Evolutionary conservation across 2,329 filamentous ascomycete species (phyloP).

Genomic region (Escovopsis weberi): DNA sequence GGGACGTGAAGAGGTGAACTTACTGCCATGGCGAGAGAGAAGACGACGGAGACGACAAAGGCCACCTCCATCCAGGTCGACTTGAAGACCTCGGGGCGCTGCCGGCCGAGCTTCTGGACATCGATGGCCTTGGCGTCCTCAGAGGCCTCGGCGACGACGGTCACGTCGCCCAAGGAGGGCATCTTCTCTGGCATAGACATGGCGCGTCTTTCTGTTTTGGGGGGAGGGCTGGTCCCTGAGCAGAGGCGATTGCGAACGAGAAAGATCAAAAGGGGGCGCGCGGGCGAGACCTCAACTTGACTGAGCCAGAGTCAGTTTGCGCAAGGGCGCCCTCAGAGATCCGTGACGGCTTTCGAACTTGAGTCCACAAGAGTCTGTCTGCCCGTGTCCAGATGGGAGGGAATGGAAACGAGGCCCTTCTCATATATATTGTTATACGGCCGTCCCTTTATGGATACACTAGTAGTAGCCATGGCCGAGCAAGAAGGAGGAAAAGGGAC

Average conservation of each 20-base stretch:
- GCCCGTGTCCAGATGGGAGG: too few species aligned
- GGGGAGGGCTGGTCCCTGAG: too few species aligned
- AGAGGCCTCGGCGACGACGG: conserved; percentile 4
- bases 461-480: neutral
- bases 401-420: neutral
- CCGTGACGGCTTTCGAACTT: too few species aligned
- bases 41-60: conserved; percentile 44
- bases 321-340: too few species aligned
- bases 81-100: conserved; percentile 40
- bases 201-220: neutral
- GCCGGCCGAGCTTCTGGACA: conserved; percentile 42
- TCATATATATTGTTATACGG: neutral
- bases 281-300: too few species aligned
- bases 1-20: too few species aligned
- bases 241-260: too few species aligned
- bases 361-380: too few species aligned
- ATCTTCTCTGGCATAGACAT: conserved; percentile 4
- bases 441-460: neutral
- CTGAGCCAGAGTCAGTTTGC: too few species aligned
- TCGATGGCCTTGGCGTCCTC: conserved; percentile 12
- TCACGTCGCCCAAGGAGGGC: conserved; percentile 3
- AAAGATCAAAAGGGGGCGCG: too few species aligned
- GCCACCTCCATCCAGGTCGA: conserved; percentile 37
- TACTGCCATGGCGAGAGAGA: conserved; percentile 44
- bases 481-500: too few species aligned